Base-by-base conservation (phyloP, 1,139 yeast species). In the Magnusiomyces ingens region DNA sequence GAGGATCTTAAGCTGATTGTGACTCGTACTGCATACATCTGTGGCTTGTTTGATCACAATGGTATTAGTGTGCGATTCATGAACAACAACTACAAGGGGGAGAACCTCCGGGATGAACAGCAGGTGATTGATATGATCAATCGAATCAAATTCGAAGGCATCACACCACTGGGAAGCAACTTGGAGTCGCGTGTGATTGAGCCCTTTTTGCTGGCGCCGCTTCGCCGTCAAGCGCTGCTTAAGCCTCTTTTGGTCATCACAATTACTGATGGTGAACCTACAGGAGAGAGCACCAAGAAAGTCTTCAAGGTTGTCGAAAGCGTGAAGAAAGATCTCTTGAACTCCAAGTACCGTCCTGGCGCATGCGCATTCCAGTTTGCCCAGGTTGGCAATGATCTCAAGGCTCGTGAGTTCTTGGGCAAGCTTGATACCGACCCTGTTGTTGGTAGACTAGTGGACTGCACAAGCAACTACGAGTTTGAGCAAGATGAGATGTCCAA, bases 241-340 rank as follows among this genome's bases (percentile, higher is more conserved):
- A 67, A 66, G 57, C 70, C 70, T 1, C 66, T 67, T 2, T 52
- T 67, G 49, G 58, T 67, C 41, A 64, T 67, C 49, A 52, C 66
- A 29, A 59, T 67, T 52, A 67, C 70, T 17, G 70, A 67, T 48
- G 70, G 70, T 11, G 63, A 61, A 49, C 70, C 70, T 13, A 67
- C 68, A 1, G 69, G 70, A 3, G 70, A 67, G 54, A 56, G 57
- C 48, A 50, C 55, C 35, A 58, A 55, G 42, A 60, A 61, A 36
- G 56, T 67, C 17, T 59, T 61, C 52, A 57, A 58, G 32, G 67
- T 60, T 43, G 61, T 67, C 50, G 56, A 58, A 46, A 60, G 60
- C 12, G 61, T 69, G 29, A 66, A 66, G 59, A 50, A 56, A 17
- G 53, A 59, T 13, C 53, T 66, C 32, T 40, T 54, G 1, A 55